Conservation (phyloP, 139 green algal species). For the Micromonas commoda region DNA sequence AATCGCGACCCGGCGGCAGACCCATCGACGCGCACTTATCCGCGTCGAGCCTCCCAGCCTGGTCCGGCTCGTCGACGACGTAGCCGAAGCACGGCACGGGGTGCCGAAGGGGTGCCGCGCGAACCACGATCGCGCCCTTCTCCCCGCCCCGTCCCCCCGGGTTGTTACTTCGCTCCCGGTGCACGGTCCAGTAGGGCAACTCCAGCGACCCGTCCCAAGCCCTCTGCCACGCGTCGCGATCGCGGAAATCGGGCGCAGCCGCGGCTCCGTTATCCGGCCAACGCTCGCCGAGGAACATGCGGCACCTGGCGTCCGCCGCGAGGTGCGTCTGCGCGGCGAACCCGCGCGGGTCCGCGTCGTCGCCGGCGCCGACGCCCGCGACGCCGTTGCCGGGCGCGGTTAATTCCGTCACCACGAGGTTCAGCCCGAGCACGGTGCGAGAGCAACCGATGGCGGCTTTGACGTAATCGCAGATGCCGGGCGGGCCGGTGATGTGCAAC, state of each 20-base stretch:
- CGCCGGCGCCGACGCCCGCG: too few relatives aligned
- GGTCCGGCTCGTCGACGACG: slow-evolving; percentile 36
- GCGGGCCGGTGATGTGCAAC: slow-evolving; percentile 35
- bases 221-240: background rate
- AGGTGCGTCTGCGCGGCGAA: background rate
- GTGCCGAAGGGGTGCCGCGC: slow-evolving; percentile 28
- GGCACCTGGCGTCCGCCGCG: background rate
- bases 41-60: slow-evolving; percentile 21
- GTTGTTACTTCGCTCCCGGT: background rate
- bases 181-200: background rate
- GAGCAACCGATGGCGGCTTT: slow-evolving; percentile 13
- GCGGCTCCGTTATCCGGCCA: slow-evolving; percentile 8
- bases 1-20: slow-evolving; percentile 23
- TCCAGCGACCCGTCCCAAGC: background rate
- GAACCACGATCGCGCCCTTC: slow-evolving; percentile 16
- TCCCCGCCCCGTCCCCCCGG: background rate
- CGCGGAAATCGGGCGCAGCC: background rate
- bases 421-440: slow-evolving; percentile 18
- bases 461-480: slow-evolving; percentile 26
- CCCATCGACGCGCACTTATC: slow-evolving; percentile 25
- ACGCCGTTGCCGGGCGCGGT: background rate
- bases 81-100: slow-evolving; percentile 40
- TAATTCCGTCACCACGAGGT: slow-evolving; percentile 24
- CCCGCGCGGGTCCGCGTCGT: too few relatives aligned
- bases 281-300: slow-evolving; percentile 13